Percentiles rank a stretch among this genome's conserved stretches.
Evolutionary conservation across 2,329 filamentous ascomycete genomes (phyloP).

Genomic region (Claviceps pazoutovae): DNA sequence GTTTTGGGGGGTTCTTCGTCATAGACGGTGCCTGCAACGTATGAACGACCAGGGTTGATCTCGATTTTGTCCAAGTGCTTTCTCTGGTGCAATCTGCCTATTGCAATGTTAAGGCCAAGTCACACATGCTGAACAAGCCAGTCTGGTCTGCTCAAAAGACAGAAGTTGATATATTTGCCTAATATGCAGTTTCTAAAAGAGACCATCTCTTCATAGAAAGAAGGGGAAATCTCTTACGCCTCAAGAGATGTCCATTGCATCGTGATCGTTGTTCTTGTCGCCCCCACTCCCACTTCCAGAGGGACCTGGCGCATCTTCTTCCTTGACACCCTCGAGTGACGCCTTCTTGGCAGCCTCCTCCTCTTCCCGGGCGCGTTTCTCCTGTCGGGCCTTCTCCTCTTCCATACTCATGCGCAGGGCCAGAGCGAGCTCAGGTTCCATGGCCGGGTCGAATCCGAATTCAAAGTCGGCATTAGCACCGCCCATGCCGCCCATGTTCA

Average conservation of each 20-base stretch:
- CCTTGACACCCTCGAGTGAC: constrained; percentile 67
- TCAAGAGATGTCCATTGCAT: constrained; percentile 64
- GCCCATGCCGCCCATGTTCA: constrained; percentile 40
- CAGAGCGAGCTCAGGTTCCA: constrained; percentile 87
- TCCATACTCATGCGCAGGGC: constrained; percentile 96
- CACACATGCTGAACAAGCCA: not conserved
- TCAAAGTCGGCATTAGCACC: constrained; percentile 49
- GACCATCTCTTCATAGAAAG: constrained; percentile 3
- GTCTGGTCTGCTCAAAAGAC: not conserved
- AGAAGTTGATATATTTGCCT: not conserved
- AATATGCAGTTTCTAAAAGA: constrained; percentile 20
- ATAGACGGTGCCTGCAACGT: not conserved
- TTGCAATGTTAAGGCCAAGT: not conserved
- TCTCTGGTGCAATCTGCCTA: no score
- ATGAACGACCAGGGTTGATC: not conserved
- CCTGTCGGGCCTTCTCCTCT: constrained; percentile 88
- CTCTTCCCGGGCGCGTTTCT: constrained; percentile 67
- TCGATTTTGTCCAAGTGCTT: no score
- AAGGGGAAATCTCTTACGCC: constrained; percentile 8
- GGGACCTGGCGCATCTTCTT: constrained; percentile 54
- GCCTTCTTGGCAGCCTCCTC: constrained; percentile 60
- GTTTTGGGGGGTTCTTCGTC: not conserved
- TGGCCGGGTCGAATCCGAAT: constrained; percentile 79
- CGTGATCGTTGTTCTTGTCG: constrained; percentile 39
- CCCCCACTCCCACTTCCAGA: constrained; percentile 27